Evolutionary conservation across 2,329 filamentous ascomycete genomes (phyloP).

Genomic region (Orbilia oligospora): DNA sequence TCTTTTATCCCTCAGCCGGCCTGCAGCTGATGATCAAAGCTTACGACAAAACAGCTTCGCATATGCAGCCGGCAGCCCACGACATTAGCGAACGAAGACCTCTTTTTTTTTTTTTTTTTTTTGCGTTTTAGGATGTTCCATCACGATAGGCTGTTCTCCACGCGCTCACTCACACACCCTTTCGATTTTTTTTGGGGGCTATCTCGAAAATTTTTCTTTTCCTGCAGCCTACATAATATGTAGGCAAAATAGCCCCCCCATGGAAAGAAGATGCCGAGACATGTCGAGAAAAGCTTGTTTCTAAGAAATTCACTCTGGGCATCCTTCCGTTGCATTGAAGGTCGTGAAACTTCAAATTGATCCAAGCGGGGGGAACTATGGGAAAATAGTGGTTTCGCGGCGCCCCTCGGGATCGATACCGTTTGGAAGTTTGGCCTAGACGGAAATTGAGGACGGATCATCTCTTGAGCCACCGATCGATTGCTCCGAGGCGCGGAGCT

Average conservation of each 20-base stretch:
- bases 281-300: conserved; percentile 61
- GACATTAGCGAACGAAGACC: conserved; percentile 27
- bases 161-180: conserved; percentile 12
- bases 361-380: conserved; percentile 14
- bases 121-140: conserved; percentile 8
- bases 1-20: conserved; percentile 24
- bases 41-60: conserved; percentile 13
- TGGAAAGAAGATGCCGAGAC: conserved; percentile 60
- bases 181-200: neutral
- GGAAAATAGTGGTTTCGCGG: conserved; percentile 27
- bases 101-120: neutral
- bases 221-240: conserved; percentile 14
- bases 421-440: conserved; percentile 7
- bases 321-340: conserved; percentile 18
- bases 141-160: conserved; percentile 8
- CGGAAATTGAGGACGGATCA: conserved; percentile 10
- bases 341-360: conserved; percentile 4
- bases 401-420: conserved; percentile 9
- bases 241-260: conserved; percentile 22
- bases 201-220: conserved; percentile 32
- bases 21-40: conserved; percentile 14
- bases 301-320: conserved; percentile 29
- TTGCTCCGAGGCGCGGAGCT: conserved; percentile 50
- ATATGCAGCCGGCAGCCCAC: conserved; percentile 25
- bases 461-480: conserved; percentile 10